A percentile compares a stretch with the other conserved stretches of the same genome.
Evolutionary conservation across 805 yeast genomes (phyloP).

Genomic region (Scheffersomyces coipomensis): DNA sequence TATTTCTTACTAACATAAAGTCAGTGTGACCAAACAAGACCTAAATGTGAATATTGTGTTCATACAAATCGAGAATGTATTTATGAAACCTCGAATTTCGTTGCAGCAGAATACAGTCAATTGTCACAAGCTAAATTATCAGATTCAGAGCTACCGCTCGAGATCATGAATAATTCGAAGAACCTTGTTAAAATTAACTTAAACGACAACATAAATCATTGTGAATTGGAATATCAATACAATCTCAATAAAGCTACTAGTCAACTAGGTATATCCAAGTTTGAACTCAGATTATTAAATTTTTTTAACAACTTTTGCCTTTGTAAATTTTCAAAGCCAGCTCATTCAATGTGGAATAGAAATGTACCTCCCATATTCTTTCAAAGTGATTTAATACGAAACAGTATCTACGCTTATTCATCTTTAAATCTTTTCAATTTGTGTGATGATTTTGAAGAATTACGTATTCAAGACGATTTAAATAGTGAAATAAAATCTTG

Average conservation of each 20-base stretch:
- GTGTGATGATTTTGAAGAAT: too few relatives aligned
- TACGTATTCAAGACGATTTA: too few relatives aligned
- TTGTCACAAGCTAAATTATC: too few relatives aligned
- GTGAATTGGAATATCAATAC: too few relatives aligned
- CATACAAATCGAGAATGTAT: conserved; percentile 22
- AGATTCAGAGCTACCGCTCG: too few relatives aligned
- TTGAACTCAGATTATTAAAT: conserved; percentile 11
- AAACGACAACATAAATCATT: too few relatives aligned
- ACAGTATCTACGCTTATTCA: conserved; percentile 19
- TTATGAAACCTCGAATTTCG: not conserved
- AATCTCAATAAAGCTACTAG: conserved; percentile 15
- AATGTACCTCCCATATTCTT: conserved; percentile 24
- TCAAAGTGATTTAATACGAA: conserved; percentile 21
- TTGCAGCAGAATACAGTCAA: too few relatives aligned
- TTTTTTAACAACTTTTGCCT: conserved; percentile 28
- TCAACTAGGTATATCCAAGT: conserved; percentile 11
- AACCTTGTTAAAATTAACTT: too few relatives aligned
- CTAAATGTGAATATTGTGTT: conserved; percentile 30
- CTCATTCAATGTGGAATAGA: conserved; percentile 22
- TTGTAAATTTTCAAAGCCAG: conserved; percentile 21
- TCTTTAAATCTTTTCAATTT: too few relatives aligned
- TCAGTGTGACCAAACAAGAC: conserved; percentile 31
- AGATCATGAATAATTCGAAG: too few relatives aligned
- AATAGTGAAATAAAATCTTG: too few relatives aligned
- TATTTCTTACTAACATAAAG: too few relatives aligned